Base-by-base conservation (phyloP, 2,329 filamentous ascomycete genomes). In the Lasiodiplodia gonubiensis region DNA sequence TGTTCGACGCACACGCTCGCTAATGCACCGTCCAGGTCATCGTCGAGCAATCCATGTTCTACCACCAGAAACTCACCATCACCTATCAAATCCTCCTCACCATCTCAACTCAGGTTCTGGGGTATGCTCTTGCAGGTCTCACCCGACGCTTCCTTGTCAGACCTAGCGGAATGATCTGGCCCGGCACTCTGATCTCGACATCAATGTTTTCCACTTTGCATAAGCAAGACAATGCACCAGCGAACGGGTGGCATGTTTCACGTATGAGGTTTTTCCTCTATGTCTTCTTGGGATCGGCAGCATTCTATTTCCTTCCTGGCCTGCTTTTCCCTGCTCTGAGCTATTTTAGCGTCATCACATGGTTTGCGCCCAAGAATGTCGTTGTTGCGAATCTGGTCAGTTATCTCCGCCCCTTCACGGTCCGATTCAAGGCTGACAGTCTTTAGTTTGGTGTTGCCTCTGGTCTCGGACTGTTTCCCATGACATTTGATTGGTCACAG, bases 401-500 rank as follows among this genome's bases (percentile, higher is more conserved):
- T 70, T 8, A 18, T 12, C 18, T 63, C 10, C 10, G 59, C 52
- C 14, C 42, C 21, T n/a, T 59, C 14, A 30, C 7, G 18, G 37
- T 30, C 10, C 16, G 4, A 25, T 7, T 18, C 39, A n/a, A 51
- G 14, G 37, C 30, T n/a, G 21, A 64, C 49, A 21, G 54, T 18
- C 52, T 60, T 48, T 69, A 85, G 70, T 96, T 96, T 74, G 93
- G 93, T 18, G 90, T 94, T 18, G 86, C 89, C n/a, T 94, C 92
- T 2, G 93, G 93, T 2, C 85, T 97, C 16, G 92, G 92, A 0
- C 80, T 97, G 39, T 93, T 96, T 69, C 93, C 93, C 0, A 76
- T 97, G 73, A 96, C 93, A 0, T 96, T 97, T 74, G 93, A 97
- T 80, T 97, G 93, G 93, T 91, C 92, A 0, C 93, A 97, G 75